Evolutionary conservation across 257 asterid species (phyloP).

Genomic region (Solanum megistacrolobum): DNA sequence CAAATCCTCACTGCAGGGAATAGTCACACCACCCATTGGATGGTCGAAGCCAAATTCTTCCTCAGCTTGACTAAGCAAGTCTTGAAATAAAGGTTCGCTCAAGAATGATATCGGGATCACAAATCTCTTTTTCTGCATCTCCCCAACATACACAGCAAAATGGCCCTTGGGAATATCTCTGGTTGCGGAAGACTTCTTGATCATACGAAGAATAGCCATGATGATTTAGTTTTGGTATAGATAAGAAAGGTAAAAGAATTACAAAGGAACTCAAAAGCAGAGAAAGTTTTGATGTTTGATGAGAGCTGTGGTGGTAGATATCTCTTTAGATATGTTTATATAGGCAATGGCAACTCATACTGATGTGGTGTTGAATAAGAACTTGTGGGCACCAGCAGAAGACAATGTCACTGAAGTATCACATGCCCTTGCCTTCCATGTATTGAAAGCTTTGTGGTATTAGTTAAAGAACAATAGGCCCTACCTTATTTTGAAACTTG

Average conservation of each 20-base stretch:
- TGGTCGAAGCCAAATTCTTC: conserved; percentile 32
- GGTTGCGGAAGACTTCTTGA: neutral
- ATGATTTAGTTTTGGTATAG: neutral
- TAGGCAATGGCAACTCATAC: neutral
- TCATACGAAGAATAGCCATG: neutral
- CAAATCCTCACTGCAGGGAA: conserved; percentile 29
- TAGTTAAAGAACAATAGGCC: neutral
- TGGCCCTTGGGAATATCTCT: conserved; percentile 45
- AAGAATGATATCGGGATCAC: conserved; percentile 22
- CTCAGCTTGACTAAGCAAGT: conserved; percentile 27
- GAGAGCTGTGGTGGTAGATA: neutral
- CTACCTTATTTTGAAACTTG: neutral
- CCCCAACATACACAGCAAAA: conserved; percentile 45
- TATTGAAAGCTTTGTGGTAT: neutral
- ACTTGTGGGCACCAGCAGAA: neutral
- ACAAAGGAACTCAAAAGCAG: neutral
- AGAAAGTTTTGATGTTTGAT: neutral
- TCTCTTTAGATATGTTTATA: neutral
- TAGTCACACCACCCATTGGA: conserved; percentile 54
- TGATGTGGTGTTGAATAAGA: neutral
- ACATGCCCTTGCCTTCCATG: neutral
- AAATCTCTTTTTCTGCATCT: conserved; percentile 24
- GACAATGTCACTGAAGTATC: neutral
- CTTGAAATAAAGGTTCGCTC: conserved; percentile 36
- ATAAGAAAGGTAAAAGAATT: neutral